Base-by-base conservation (phyloP, 1,284 basidiomycete species). In the Trichosporon asahii region DNA sequence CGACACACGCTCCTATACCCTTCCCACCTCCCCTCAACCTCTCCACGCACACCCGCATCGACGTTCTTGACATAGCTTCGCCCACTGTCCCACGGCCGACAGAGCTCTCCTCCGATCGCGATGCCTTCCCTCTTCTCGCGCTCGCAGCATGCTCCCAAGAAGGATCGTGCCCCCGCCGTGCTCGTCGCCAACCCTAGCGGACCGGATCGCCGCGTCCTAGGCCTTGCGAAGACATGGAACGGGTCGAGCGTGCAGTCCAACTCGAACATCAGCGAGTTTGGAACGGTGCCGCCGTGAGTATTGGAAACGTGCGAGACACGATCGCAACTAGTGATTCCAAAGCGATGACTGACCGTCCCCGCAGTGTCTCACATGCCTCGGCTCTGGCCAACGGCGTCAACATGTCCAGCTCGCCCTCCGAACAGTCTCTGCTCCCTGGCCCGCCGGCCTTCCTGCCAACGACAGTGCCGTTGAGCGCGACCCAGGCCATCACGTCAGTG, bases 361-460 rank as follows among this genome's bases (percentile, higher is more conserved):
- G 37, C 44, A 40, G 64, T 44, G 44, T 65, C 64, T 49, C 46
- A 49, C 37, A 44, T 14, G 44, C 31, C 35, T 14, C 49, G 35
- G 6, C n/a, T 18, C 11, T 12, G 14, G n/a, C 46, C 3, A 44
- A 44, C 33, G 44, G 49, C 27, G 15, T 18, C 18, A 61, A 61
- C 29, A 61, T 61, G 57, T n/a, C 57, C 18, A 31, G 27, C 27
- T 33, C 57, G 27, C 57, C 57, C 27, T 71, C 72, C 21, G 65
- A n/a, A 11, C 29, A 25, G 46, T 76, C 76, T 12, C 68, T 76
- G 23, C 61, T 76, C 6, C 78, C 79, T 14, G 71, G 70, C 15
- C 79, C 78, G 66, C 76, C 75, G 71, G 64, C 73, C 37, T 80
- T 80, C 68, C 65, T 76, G n/a, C 76, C 78, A 0, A 80, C 78